Conservation (phyloP, 2,329 filamentous ascomycete genomes). For the Pseudopithomyces chartarum region DNA sequence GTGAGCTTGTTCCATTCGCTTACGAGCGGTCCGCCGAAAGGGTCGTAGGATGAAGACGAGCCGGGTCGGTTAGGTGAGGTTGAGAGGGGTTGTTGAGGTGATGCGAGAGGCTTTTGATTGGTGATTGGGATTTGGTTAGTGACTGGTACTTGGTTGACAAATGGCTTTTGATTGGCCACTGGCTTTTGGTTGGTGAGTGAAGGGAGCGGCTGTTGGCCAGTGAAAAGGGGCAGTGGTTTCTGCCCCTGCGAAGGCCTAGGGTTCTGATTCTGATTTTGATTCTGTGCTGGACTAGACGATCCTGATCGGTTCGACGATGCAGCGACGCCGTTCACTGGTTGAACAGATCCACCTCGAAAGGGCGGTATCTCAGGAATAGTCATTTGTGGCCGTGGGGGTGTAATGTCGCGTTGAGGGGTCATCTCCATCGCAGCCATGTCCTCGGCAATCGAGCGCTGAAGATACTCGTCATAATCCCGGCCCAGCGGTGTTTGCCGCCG, state of each 20-base stretch:
- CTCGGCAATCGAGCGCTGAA: constrained; percentile 54
- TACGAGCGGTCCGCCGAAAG: constrained; percentile 32
- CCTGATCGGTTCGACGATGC: constrained; percentile 28
- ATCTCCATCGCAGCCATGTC: constrained; percentile 48
- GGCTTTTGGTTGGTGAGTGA: constrained; percentile 28
- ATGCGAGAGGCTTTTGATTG: constrained; percentile 31
- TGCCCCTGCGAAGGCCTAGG: constrained; percentile 17
- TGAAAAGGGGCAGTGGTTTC: constrained; percentile 26
- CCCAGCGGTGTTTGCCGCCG: constrained; percentile 41
- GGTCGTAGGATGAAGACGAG: constrained; percentile 34
- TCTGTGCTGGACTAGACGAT: constrained; percentile 25
- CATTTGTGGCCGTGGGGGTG: constrained; percentile 40
- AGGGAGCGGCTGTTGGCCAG: constrained; percentile 32
- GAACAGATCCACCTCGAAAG: constrained; percentile 30
- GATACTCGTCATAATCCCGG: constrained; percentile 50
- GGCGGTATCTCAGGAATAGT: constrained; percentile 42
- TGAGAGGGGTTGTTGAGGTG: constrained; percentile 27
- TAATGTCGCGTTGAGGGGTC: constrained; percentile 33
- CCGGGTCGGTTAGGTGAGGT: constrained; percentile 20
- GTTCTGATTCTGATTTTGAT: constrained; percentile 17
- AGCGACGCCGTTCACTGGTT: constrained; percentile 13
- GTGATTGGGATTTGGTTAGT: too few species aligned
- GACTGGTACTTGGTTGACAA: too few species aligned
- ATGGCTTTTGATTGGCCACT: too few species aligned
- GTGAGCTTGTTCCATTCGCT: constrained; percentile 17